Conservation (phyloP, 2,329 filamentous ascomycete species). For the Fusarium continuum region DNA sequence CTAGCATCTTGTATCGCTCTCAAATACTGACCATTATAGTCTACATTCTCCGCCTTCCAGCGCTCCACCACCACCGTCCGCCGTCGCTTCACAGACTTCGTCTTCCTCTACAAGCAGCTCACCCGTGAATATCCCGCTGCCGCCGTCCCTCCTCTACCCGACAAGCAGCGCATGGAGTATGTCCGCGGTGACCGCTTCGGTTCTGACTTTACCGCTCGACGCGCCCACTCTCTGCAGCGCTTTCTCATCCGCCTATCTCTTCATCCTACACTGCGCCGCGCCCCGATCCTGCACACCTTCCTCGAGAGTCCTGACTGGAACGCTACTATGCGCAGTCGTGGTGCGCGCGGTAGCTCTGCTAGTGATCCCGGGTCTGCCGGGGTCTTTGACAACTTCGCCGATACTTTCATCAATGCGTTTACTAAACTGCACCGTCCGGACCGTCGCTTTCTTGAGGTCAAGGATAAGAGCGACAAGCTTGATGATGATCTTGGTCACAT, state of each 20-base stretch:
- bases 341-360: constrained; percentile 68
- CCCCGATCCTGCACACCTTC: constrained; percentile 84
- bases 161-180: constrained; percentile 99
- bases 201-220: constrained; percentile 86
- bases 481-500: constrained; percentile 93
- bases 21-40: constrained; percentile 60
- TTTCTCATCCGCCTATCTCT: constrained; percentile 88
- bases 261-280: constrained; percentile 87
- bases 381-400: constrained; percentile 94
- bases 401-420: constrained; percentile 97
- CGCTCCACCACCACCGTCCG: constrained; percentile 81
- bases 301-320: constrained; percentile 97
- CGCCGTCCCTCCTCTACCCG: constrained; percentile 92
- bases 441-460: constrained; percentile 91
- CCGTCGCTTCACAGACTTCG: constrained; percentile 96
- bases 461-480: constrained; percentile 90
- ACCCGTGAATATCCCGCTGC: constrained; percentile 88
- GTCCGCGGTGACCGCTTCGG: constrained; percentile 96
- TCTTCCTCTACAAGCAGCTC: constrained; percentile 93
- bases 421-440: constrained; percentile 96
- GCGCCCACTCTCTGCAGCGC: constrained; percentile 89
- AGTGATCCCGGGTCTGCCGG: constrained; percentile 65
- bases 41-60: constrained; percentile 93
- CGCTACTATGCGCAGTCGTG: constrained; percentile 85
- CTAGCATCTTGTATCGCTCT: background rate